Percentiles rank a stretch among this genome's conserved stretches.
Evolutionary conservation across 352 stramenopile genomes (phyloP).

Genomic region (Pythium utonaiense): DNA sequence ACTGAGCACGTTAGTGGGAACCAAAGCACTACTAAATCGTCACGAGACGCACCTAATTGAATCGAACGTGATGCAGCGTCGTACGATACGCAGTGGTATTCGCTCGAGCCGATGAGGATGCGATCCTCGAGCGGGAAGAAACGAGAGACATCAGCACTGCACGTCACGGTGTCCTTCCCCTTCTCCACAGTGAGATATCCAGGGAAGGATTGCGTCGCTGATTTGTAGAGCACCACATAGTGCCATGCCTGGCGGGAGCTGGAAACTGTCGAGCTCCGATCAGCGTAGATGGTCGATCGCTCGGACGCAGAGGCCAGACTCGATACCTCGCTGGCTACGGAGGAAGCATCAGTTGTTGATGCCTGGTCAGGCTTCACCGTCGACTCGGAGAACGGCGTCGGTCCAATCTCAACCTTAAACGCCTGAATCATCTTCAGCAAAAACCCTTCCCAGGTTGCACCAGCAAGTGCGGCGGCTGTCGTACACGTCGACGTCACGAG

Average conservation of each 20-base stretch:
- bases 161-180: slow-evolving; percentile 28
- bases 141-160: slow-evolving; percentile 44
- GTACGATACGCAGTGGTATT: slow-evolving; percentile 48
- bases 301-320: neutral
- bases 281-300: slow-evolving; percentile 28
- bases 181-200: slow-evolving; percentile 44
- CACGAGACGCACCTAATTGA: slow-evolving; percentile 30
- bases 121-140: slow-evolving; percentile 62
- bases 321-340: neutral
- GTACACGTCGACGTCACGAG: slow-evolving; percentile 37
- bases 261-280: slow-evolving; percentile 16
- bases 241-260: slow-evolving; percentile 54
- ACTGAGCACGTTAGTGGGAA: neutral
- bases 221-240: slow-evolving; percentile 74
- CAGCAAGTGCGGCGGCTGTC: slow-evolving; percentile 20
- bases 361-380: slow-evolving; percentile 17
- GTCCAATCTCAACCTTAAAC: slow-evolving; percentile 25
- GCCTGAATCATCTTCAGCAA: slow-evolving; percentile 52
- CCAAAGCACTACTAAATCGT: neutral
- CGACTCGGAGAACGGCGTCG: neutral
- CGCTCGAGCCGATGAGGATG: slow-evolving; percentile 47
- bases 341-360: slow-evolving; percentile 2
- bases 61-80: slow-evolving; percentile 36
- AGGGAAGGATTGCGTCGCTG: slow-evolving; percentile 46
- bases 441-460: slow-evolving; percentile 50